phyloP scores from a whole-genome alignment of 352 stramenopile genomes.

The Phytophthora sansomeana region DNA sequence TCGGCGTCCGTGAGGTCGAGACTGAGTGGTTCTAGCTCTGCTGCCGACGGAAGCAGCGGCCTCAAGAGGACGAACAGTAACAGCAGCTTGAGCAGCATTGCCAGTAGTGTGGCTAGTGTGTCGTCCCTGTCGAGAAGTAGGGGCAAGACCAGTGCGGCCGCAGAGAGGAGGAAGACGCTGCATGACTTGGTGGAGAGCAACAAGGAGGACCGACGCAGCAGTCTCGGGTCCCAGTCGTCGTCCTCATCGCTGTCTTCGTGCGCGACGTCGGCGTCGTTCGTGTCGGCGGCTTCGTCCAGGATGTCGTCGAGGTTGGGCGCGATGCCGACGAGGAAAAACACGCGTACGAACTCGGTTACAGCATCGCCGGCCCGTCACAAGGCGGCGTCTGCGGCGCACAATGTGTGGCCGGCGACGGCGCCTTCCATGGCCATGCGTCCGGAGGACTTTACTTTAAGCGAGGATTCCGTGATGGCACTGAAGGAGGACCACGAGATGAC shows the following conservation, averaged over 20 bases:
- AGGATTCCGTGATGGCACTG: slow-evolving; percentile 57
- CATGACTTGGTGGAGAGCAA: slow-evolving; percentile 53
- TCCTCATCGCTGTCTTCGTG: slow-evolving; percentile 56
- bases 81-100: slow-evolving; percentile 40
- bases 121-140: slow-evolving; percentile 28
- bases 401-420: slow-evolving; percentile 48
- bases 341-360: slow-evolving; percentile 8
- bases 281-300: slow-evolving; percentile 43
- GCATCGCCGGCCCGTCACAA: slow-evolving; percentile 27
- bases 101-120: slow-evolving; percentile 34
- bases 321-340: slow-evolving; percentile 6
- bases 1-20: slow-evolving; percentile 30
- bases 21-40: neutral
- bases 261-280: slow-evolving; percentile 42
- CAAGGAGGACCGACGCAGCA: slow-evolving; percentile 52
- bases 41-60: slow-evolving; percentile 28
- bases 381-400: slow-evolving; percentile 27
- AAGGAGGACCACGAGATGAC: slow-evolving; percentile 74
- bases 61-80: slow-evolving; percentile 41
- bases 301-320: slow-evolving; percentile 22
- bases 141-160: slow-evolving; percentile 27
- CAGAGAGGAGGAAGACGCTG: slow-evolving; percentile 43
- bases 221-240: slow-evolving; percentile 60
- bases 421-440: slow-evolving; percentile 34
- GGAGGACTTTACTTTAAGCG: slow-evolving; percentile 57